Conservation (phyloP, 371 early-diverging fungal genomes). For the Fennellomyces sp. region DNA sequence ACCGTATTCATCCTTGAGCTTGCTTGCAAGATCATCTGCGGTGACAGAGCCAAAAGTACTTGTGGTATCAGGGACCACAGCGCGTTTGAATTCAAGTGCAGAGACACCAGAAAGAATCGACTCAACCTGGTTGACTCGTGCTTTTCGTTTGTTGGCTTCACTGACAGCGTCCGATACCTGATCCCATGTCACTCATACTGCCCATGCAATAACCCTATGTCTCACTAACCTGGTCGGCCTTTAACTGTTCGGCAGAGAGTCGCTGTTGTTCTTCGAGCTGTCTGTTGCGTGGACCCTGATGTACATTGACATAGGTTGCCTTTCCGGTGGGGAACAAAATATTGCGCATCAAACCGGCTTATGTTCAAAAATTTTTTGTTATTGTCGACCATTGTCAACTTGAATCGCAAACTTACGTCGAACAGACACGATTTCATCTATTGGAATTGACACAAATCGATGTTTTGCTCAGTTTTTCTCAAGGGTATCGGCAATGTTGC, state of each 20-base stretch:
- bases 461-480: too few species aligned
- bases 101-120: slow-evolving; percentile 1
- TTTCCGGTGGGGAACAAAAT: slow-evolving; percentile 45
- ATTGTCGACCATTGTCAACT: background rate
- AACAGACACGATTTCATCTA: slow-evolving; percentile 49
- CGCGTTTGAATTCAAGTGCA: slow-evolving; percentile 35
- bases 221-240: background rate
- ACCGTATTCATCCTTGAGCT: slow-evolving; percentile 40
- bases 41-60: slow-evolving; percentile 58
- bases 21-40: slow-evolving; percentile 41
- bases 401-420: slow-evolving; percentile 57
- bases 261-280: slow-evolving; percentile 20
- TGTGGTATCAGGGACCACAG: slow-evolving; percentile 42
- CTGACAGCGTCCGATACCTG: background rate
- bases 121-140: slow-evolving; percentile 1
- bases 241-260: slow-evolving; percentile 4
- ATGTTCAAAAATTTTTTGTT: too few species aligned
- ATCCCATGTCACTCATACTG: background rate
- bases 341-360: slow-evolving; percentile 60
- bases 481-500: too few species aligned
- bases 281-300: slow-evolving; percentile 24
- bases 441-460: too few species aligned
- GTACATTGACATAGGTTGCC: slow-evolving; percentile 35
- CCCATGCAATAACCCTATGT: background rate
- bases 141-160: slow-evolving; percentile 5